These are phyloP conservation scores for Dioszegia aurantiaca DNA, from an alignment of 768 basidiomycete genomes.

Conservation along the genomic window DNA sequence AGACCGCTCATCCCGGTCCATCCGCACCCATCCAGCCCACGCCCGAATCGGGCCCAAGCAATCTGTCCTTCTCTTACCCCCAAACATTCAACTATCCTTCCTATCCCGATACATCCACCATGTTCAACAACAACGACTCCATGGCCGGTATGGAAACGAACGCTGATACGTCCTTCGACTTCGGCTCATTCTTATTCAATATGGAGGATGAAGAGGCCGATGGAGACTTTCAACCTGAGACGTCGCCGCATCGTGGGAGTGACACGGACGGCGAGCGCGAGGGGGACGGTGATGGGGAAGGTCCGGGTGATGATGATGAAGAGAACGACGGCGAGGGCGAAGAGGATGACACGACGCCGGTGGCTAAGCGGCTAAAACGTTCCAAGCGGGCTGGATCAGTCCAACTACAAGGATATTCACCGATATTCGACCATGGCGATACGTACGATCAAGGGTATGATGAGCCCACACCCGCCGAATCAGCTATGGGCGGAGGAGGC, in stretches of 20 bases:
- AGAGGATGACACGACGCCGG: slow-evolving; percentile 7
- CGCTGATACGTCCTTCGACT: too few relatives aligned
- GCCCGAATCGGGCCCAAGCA: too few relatives aligned
- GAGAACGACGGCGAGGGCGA: slow-evolving; percentile 10
- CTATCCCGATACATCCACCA: not conserved
- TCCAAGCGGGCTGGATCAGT: not conserved
- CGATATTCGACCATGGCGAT: too few relatives aligned
- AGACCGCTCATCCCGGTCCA: too few relatives aligned
- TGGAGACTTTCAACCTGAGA: slow-evolving; percentile 19
- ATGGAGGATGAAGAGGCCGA: slow-evolving; percentile 21
- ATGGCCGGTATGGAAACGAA: not conserved
- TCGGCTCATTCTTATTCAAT: too few relatives aligned
- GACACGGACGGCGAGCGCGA: slow-evolving; percentile 4
- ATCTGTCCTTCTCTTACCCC: not conserved
- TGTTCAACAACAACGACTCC: not conserved
- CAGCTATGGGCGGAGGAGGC: not conserved
- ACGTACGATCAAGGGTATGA: too few relatives aligned
- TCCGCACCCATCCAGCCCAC: not conserved
- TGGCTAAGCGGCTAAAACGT: not conserved
- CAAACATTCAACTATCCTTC: slow-evolving; percentile 1
- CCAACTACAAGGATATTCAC: too few relatives aligned
- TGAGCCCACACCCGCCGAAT: slow-evolving; percentile 1
- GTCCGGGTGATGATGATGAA: too few relatives aligned
- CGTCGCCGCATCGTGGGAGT: slow-evolving; percentile 14
- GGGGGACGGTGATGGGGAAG: not conserved